Base-by-base conservation (phyloP, 768 basidiomycete species). In the Amanita muscaria region DNA sequence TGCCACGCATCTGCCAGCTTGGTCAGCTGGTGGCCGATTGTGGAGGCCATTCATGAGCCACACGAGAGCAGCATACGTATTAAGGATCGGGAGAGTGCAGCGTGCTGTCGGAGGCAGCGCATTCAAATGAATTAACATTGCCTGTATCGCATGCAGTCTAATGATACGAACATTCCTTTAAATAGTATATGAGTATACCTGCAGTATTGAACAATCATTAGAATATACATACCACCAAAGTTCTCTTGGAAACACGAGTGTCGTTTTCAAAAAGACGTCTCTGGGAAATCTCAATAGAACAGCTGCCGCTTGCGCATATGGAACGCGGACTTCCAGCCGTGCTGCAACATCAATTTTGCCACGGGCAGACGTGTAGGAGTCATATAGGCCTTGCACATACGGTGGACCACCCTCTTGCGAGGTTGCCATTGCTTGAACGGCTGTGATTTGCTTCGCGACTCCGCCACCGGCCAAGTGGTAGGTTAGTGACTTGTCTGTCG, bases 21-120 rank as follows among this genome's bases (percentile, higher is more conserved):
- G 40, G 15, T 41, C 40, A 41, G 14, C 18, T 11, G 25, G 40
- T 15, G 40, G 40, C 15, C 25, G 2, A 19, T 41, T 41, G n/a
- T 41, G 40, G 27, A 41, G 40, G 2, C 40, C 40, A 31, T 41
- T 41, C 7, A 41, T 27, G 2, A 41, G 40, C 40, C 40, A 41
- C 5, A 41, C 40, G 3, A 41, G 25, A 2, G 15, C 40, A 3
- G 40, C 23, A 27, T 41, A 41, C 9, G 40, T 41, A 0, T 3
- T 10, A 8, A 41, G 8, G 16, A 22, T 19, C 9, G 9, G 8
- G 0, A 14, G 22, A 1, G 5, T 8, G 6, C 4, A 16, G 1
- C 16, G 35, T 36, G 16, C 16, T 18, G 5, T 5, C 5, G 4
- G 4, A 5, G 1, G 8, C 16, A 8, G 35, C 10, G 35, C 6